These are phyloP conservation scores for Trypanosoma caninum DNA, from an alignment of 208 protist genomes.

Conservation along the genomic window DNA sequence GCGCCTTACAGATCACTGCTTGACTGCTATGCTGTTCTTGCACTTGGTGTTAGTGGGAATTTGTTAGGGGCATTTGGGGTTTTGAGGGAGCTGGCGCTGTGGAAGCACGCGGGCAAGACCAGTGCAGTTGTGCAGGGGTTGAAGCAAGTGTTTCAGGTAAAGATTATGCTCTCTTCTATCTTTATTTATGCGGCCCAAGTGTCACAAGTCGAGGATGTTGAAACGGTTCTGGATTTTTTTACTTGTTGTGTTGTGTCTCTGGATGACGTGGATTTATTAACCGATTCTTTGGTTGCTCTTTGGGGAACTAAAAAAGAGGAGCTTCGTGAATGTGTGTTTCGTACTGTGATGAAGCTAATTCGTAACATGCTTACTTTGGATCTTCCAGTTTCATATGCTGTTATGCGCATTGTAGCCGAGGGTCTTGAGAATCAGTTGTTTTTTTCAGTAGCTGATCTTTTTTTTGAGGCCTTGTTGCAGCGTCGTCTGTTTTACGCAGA, in stretches of 20 bases:
- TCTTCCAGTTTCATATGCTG: constrained; percentile 3
- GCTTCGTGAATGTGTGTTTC: constrained; percentile 6
- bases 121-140: background rate
- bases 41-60: constrained; percentile 18
- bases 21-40: constrained; percentile 22
- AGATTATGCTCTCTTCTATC: constrained; percentile 6
- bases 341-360: background rate
- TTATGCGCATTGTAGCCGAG: constrained; percentile 13
- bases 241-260: constrained; percentile 3
- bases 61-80: constrained; percentile 18
- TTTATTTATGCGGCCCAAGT: background rate
- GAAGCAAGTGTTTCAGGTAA: constrained; percentile 14
- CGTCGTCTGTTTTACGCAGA: background rate
- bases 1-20: constrained; percentile 3
- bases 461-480: constrained; percentile 8
- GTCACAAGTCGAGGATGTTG: constrained; percentile 1
- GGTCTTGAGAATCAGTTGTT: background rate
- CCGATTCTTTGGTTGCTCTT: background rate
- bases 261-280: constrained; percentile 18
- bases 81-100: constrained; percentile 1
- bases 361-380: constrained; percentile 1
- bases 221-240: constrained; percentile 12
- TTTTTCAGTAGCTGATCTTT: background rate
- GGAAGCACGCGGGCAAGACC: background rate
- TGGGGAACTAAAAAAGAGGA: background rate